Base-by-base conservation (phyloP, 306 rosid genomes). In the Acacia acuminata region DNA sequence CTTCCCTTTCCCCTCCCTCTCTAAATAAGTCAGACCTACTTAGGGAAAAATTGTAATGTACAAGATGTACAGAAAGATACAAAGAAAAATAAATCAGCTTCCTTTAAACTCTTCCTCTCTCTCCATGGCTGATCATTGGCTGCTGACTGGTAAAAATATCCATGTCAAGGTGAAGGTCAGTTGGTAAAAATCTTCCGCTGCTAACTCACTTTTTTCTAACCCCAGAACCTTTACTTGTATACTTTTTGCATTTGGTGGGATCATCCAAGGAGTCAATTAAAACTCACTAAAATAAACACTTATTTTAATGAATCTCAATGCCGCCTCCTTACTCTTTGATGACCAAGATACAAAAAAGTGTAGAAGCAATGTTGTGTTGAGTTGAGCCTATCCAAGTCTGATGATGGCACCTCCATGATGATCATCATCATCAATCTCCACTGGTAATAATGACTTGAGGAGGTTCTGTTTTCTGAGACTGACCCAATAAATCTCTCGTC, bases 1-100 rank as follows among this genome's bases (percentile, higher is more conserved):
- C 67, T 61, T 10, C 63, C 27, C 13, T 51, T 78, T 53, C 77
- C 77, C 71, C 74, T 65, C 40, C 75, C 79, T 78, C 79, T 70
- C 44, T 79, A 77, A 77, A 40, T 48, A 87, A 67, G 97, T 89
- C 87, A 87, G 82, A 72, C 90, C 92, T 83, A 87, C 82, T 86
- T 79, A 88, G 83, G 78, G 75, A 77, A 76, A 83, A 85, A 75
- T 50, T 84, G 80, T 67, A 81, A 82, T 85, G 86, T 89, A 89
- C 92, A 87, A 79, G 67, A 87, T 56, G 77, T 83, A 79, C 84
- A 84, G 36, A 89, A 50, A 40, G 77, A 68, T 66, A 5, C 64
- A 5, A 4, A 76, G 53, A 48, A 61, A 61, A 32, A 30, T 75
- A 76, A 56, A 64, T 27, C 4, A 64, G 42, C 70, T 22, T 63